A percentile compares a stretch with the other conserved stretches of the same genome.
These are phyloP conservation scores for Podospora sp. DNA, from an alignment of 495 filamentous ascomycete species.

Conservation along the genomic window DNA sequence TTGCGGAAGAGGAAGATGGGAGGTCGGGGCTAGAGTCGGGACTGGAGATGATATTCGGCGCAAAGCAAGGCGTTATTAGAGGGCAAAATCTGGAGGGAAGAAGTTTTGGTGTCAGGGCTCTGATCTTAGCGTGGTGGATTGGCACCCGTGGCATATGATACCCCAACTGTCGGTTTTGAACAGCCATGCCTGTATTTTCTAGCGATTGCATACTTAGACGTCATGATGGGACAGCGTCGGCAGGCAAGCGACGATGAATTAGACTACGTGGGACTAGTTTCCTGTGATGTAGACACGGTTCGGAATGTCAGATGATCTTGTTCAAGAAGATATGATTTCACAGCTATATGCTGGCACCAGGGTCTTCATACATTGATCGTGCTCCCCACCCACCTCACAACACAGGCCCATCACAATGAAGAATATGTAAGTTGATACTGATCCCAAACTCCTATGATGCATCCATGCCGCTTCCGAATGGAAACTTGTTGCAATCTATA, in stretches of 20 bases:
- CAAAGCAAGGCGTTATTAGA: background rate
- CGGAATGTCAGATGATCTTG: no score
- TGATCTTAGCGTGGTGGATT: slow-evolving; percentile 1
- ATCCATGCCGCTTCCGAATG: background rate
- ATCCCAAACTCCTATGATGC: background rate
- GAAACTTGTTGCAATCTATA: slow-evolving; percentile 6
- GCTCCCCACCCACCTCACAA: background rate
- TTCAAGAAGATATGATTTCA: no score
- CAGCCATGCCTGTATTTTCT: background rate
- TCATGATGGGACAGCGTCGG: background rate
- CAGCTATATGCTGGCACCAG: no score
- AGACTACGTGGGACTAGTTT: no score
- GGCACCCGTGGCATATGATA: slow-evolving; percentile 5
- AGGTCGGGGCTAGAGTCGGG: slow-evolving; percentile 10
- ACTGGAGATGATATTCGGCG: background rate
- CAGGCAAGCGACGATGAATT: no score
- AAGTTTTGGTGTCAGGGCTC: background rate
- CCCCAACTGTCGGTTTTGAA: background rate
- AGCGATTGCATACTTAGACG: background rate
- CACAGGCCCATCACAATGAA: background rate
- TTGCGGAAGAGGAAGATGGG: slow-evolving; percentile 29
- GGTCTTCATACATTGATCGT: background rate
- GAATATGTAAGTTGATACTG: background rate
- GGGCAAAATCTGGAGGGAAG: background rate
- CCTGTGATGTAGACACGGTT: no score